phyloP scores from a whole-genome alignment of 148 eudicot species.

The Fagopyrum homotropicum region DNA sequence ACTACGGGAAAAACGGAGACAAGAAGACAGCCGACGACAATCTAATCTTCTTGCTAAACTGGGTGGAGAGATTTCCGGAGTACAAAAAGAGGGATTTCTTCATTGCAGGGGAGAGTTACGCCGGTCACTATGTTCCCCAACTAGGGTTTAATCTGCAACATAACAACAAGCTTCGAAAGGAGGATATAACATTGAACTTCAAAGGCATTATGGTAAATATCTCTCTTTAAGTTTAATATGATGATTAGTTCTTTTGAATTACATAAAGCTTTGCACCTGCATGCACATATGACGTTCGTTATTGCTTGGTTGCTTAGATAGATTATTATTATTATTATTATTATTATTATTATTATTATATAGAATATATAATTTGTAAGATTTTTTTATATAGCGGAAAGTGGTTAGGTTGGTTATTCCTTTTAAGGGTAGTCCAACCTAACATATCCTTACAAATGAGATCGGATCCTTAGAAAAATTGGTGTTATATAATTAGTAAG shows the following conservation, averaged over 20 bases:
- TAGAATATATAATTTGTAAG: no score
- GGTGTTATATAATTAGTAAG: no score
- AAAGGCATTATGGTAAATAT: constrained; percentile 13
- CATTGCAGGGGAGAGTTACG: constrained; percentile 16
- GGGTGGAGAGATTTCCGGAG: constrained; percentile 18
- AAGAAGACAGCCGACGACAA: constrained; percentile 10
- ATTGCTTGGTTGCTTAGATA: not conserved
- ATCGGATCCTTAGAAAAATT: no score
- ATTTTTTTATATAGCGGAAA: no score
- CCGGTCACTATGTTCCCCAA: constrained; percentile 19
- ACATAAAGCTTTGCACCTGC: not conserved
- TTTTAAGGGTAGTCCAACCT: no score
- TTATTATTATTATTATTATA: no score
- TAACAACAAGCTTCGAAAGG: constrained; percentile 1
- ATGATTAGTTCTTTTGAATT: not conserved
- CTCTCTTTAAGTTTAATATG: not conserved
- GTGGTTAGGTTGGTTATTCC: no score
- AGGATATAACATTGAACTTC: not conserved
- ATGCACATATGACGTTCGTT: not conserved
- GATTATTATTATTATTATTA: no score
- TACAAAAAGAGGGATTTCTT: constrained; percentile 15
- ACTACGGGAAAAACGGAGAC: constrained; percentile 1
- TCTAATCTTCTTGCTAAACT: constrained; percentile 10
- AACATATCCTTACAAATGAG: no score
- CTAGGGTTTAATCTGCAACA: constrained; percentile 3